Evolutionary conservation across 768 basidiomycete genomes (phyloP).

Genomic region (Hygrocybe coccinea): DNA sequence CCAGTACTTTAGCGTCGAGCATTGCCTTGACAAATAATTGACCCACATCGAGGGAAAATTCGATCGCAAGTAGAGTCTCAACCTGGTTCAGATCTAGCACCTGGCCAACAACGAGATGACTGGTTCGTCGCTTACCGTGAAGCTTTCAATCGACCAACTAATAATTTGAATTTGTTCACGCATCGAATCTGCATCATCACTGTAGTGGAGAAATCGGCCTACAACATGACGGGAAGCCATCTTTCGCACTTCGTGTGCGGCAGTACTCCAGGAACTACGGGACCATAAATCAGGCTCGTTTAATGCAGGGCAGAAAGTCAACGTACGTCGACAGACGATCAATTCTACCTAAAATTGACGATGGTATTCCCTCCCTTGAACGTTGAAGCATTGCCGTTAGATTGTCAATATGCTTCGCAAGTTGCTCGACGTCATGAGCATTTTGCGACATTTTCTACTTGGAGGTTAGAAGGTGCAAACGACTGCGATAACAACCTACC

Average conservation of each 20-base stretch:
- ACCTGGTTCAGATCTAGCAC: neutral
- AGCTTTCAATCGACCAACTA: too few species aligned
- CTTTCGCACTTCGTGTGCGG: too few species aligned
- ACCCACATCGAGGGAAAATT: neutral
- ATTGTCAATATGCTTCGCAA: neutral
- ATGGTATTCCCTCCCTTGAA: neutral
- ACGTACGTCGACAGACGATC: neutral
- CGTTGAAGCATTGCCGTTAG: neutral
- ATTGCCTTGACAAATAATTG: neutral
- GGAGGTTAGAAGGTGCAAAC: neutral
- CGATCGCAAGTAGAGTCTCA: conserved; percentile 1
- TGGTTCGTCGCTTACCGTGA: neutral
- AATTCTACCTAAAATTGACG: neutral
- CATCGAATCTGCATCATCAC: neutral
- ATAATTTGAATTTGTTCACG: too few species aligned
- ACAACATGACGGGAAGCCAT: neutral
- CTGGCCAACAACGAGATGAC: neutral
- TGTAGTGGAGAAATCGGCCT: neutral
- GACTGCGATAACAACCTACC: neutral
- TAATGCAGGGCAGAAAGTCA: neutral
- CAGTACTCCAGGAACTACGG: neutral
- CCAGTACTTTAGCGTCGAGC: neutral
- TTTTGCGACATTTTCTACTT: conserved; percentile 5
- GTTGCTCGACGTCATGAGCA: neutral
- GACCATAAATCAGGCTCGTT: neutral